Evolutionary conservation across 176 grass and related monocot species (phyloP).

Genomic region (Elaeis guineensis): DNA sequence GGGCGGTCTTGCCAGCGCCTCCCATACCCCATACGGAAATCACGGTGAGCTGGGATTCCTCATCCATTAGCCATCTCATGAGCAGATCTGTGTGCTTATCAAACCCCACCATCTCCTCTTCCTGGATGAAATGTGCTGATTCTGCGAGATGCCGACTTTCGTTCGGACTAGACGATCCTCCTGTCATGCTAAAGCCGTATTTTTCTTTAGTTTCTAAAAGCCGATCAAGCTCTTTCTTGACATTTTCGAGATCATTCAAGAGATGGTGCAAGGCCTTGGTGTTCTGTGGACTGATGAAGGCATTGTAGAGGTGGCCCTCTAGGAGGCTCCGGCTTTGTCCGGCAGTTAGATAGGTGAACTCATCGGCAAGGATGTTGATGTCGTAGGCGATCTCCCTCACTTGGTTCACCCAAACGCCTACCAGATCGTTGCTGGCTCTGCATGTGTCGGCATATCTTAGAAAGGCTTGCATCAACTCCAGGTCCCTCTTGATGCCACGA

Average conservation of each 20-base stretch:
- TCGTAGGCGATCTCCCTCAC: slow-evolving; percentile 14
- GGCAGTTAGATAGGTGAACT: slow-evolving; percentile 24
- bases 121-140: background rate
- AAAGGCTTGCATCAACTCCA: too few relatives aligned
- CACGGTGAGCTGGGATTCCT: slow-evolving; percentile 5
- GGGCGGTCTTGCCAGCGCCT: slow-evolving; percentile 39
- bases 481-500: too few relatives aligned
- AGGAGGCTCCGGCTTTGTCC: background rate
- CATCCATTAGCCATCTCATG: slow-evolving; percentile 20
- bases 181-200: background rate
- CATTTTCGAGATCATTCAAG: slow-evolving; percentile 2
- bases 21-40: slow-evolving; percentile 27
- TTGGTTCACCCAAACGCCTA: slow-evolving; percentile 22
- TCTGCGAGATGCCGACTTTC: too few relatives aligned
- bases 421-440: too few relatives aligned
- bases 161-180: background rate
- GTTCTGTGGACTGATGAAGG: background rate
- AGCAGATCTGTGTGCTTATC: slow-evolving; percentile 6
- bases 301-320: background rate
- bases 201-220: slow-evolving; percentile 11
- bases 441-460: too few relatives aligned
- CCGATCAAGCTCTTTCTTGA: slow-evolving; percentile 19
- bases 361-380: slow-evolving; percentile 22
- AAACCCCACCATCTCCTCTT: slow-evolving; percentile 5
- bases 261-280: too few relatives aligned